A percentile compares a stretch with the other conserved stretches of the same genome.
Evolutionary conservation across 1,284 basidiomycete species (phyloP).

Genomic region (Kwoniella shivajii): DNA sequence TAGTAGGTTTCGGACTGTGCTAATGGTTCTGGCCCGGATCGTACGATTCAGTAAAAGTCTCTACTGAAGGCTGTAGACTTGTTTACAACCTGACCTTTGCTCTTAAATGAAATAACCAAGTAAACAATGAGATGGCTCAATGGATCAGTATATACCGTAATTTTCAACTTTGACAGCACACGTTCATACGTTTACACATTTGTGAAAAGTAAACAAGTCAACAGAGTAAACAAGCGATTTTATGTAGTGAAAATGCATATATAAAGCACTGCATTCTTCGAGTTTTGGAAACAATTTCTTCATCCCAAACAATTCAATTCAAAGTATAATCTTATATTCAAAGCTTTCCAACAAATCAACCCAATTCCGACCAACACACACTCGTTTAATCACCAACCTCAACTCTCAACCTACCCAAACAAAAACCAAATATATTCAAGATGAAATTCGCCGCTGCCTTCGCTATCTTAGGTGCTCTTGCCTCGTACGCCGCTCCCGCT

Average conservation of each 20-base stretch:
- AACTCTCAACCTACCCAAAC: background rate
- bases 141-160: too few relatives aligned
- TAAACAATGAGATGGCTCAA: background rate
- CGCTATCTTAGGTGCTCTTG: slow-evolving; percentile 15
- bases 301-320: slow-evolving; percentile 13
- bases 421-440: slow-evolving; percentile 15
- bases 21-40: too few relatives aligned
- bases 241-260: background rate
- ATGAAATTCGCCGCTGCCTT: slow-evolving; percentile 17
- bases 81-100: background rate
- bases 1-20: too few relatives aligned
- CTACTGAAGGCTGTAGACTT: too few relatives aligned
- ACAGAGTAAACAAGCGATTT: too few relatives aligned
- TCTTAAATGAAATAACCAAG: background rate
- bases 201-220: background rate
- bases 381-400: slow-evolving; percentile 9
- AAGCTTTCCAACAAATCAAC: too few relatives aligned
- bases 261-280: background rate
- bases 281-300: slow-evolving; percentile 1
- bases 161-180: background rate
- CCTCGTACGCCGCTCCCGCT: slow-evolving; percentile 17
- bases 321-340: slow-evolving; percentile 19
- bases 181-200: background rate
- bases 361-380: slow-evolving; percentile 13
- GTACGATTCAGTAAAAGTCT: too few relatives aligned